Conservation (phyloP, 345 rosid species). For the Arabis alpina region DNA sequence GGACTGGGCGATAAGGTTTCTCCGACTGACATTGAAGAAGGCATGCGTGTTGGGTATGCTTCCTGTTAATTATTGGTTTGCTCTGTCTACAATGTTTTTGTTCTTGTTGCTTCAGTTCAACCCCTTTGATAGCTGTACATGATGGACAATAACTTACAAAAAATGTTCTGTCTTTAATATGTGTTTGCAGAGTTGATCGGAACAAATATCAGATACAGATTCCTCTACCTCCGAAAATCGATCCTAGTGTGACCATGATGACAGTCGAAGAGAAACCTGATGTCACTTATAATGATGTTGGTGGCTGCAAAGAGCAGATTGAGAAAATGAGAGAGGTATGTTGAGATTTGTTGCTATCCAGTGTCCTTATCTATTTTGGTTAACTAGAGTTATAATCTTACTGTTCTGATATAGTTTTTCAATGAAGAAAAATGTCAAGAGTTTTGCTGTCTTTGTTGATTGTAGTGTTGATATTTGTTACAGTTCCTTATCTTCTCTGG, state of each 20-base stretch:
- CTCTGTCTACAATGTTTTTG: not conserved
- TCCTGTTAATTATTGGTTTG: too few species aligned
- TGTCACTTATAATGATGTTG: conserved; percentile 97
- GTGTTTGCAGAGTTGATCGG: conserved; percentile 80
- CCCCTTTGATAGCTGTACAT: not conserved
- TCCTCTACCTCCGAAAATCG: conserved; percentile 97
- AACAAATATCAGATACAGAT: conserved; percentile 98
- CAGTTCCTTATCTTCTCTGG: not conserved
- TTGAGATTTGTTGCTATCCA: not conserved
- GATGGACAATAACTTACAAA: not conserved
- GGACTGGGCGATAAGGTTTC: conserved; percentile 98
- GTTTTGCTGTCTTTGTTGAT: conserved; percentile 12
- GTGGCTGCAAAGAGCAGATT: conserved; percentile 98
- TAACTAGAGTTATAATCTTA: not conserved
- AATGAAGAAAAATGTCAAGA: not conserved
- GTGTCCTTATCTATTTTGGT: not conserved
- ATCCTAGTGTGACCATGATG: conserved; percentile 99
- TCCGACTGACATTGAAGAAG: conserved; percentile 97
- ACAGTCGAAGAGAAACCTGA: conserved; percentile 99
- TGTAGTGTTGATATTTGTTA: conserved; percentile 25
- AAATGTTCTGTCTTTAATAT: not conserved
- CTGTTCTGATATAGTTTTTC: not conserved
- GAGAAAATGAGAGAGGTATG: conserved; percentile 96
- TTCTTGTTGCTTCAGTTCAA: not conserved
- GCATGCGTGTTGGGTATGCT: conserved; percentile 97